Percentiles rank a stretch among this genome's conserved stretches.
Conservation (phyloP, 2,329 filamentous ascomycete genomes). For the Aspergillus udagawae region DNA sequence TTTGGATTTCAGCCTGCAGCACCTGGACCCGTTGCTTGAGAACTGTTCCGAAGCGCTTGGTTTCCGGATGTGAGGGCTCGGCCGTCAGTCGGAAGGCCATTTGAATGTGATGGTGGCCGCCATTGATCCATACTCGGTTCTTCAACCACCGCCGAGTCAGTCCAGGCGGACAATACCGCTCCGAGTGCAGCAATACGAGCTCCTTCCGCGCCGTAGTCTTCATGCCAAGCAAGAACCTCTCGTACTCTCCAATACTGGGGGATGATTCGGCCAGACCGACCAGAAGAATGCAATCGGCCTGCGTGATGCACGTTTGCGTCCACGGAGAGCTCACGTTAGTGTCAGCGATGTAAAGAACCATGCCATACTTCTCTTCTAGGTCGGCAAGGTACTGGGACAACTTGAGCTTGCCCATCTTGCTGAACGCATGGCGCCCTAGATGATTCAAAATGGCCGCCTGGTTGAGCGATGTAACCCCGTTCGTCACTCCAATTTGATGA, state of each 20-base stretch:
- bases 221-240: constrained; percentile 91
- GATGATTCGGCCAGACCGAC: constrained; percentile 89
- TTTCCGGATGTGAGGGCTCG: constrained; percentile 70
- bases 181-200: constrained; percentile 81
- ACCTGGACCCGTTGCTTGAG: constrained; percentile 92
- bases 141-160: constrained; percentile 84
- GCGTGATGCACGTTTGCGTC: constrained; percentile 96
- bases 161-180: constrained; percentile 80
- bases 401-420: constrained; percentile 93
- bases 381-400: constrained; percentile 94
- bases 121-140: constrained; percentile 96
- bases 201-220: constrained; percentile 96
- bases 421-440: constrained; percentile 92
- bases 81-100: constrained; percentile 79
- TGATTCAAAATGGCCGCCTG: constrained; percentile 93
- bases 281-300: constrained; percentile 92
- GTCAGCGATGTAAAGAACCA: constrained; percentile 93
- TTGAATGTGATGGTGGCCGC: constrained; percentile 94
- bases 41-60: constrained; percentile 75
- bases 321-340: constrained; percentile 96
- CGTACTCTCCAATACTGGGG: constrained; percentile 89
- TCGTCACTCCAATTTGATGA: constrained; percentile 80
- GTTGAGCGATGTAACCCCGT: constrained; percentile 87
- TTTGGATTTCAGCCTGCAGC: constrained; percentile 93
- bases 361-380: constrained; percentile 91